A percentile compares a stretch with the other conserved stretches of the same genome.
Evolutionary conservation across 202 grass and related monocot genomes (phyloP).

Genomic region (Digitaria exilis): DNA sequence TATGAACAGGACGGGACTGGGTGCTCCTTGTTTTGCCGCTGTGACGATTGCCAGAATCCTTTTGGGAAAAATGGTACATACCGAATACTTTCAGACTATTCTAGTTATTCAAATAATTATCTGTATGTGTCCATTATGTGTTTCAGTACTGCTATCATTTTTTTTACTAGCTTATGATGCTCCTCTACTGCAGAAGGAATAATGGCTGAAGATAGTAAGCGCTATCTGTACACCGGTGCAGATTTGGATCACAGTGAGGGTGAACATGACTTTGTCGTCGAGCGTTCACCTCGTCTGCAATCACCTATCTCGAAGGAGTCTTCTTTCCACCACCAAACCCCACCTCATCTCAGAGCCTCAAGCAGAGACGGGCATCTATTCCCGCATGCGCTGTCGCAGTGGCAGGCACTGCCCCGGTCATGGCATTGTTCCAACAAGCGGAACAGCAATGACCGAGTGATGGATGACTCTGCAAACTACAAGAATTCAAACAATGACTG

Average conservation of each 20-base stretch:
- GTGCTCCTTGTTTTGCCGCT: conserved; percentile 80
- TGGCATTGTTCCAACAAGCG: conserved; percentile 61
- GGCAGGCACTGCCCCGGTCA: conserved; percentile 40
- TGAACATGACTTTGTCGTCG: conserved; percentile 53
- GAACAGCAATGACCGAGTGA: conserved; percentile 42
- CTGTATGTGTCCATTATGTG: conserved; percentile 8
- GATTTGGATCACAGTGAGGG: conserved; percentile 67
- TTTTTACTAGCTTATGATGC: background rate
- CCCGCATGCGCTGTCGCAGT: conserved; percentile 44
- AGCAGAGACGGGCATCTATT: conserved; percentile 54
- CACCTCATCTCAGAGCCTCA: conserved; percentile 52
- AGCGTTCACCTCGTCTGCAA: conserved; percentile 53
- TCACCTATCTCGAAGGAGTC: conserved; percentile 84
- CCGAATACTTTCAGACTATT: conserved; percentile 21
- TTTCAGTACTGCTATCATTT: background rate
- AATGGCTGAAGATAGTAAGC: conserved; percentile 48
- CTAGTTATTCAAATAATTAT: background rate
- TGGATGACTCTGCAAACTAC: conserved; percentile 47
- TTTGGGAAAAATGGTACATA: conserved; percentile 88
- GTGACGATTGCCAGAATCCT: conserved; percentile 91
- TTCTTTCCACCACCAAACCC: conserved; percentile 68
- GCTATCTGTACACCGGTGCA: conserved; percentile 52
- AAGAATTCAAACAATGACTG: conserved; percentile 41
- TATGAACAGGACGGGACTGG: conserved; percentile 72
- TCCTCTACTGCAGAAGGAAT: conserved; percentile 56